These are phyloP conservation scores for Castanea mollissima DNA, from an alignment of 306 rosid species.

Conservation along the genomic window DNA sequence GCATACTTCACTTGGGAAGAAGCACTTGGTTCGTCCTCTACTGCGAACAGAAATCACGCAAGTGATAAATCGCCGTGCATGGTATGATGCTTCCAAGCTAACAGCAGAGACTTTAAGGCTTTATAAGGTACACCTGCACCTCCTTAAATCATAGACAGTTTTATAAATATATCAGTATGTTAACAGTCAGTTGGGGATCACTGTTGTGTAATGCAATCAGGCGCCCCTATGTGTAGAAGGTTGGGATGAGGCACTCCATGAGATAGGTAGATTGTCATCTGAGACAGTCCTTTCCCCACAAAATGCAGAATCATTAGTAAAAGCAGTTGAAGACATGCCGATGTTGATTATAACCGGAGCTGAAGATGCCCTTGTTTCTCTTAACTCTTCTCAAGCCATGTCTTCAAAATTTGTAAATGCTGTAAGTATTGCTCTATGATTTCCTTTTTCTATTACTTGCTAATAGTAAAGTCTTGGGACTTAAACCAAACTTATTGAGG, in stretches of 20 bases:
- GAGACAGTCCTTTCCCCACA: constrained; percentile 62
- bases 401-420: constrained; percentile 83
- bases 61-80: constrained; percentile 87
- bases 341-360: constrained; percentile 73
- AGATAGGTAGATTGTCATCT: constrained; percentile 86
- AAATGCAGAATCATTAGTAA: constrained; percentile 64
- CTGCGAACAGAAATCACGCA: constrained; percentile 83
- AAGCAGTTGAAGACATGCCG: constrained; percentile 65
- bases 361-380: constrained; percentile 75
- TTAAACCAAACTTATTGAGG: neutral
- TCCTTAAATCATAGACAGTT: neutral
- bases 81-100: constrained; percentile 79
- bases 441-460: neutral
- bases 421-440: constrained; percentile 40
- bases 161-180: neutral
- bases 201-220: constrained; percentile 37
- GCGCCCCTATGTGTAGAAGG: constrained; percentile 85
- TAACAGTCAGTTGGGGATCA: neutral
- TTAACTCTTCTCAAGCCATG: constrained; percentile 77
- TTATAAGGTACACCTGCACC: constrained; percentile 57
- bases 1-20: constrained; percentile 89
- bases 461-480: neutral
- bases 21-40: constrained; percentile 87
- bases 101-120: constrained; percentile 69
- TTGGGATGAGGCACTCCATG: constrained; percentile 92